A percentile compares a stretch with the other conserved stretches of the same genome.
phyloP scores from a whole-genome alignment of 208 protist genomes.

The Acanthamoeba sp. region DNA sequence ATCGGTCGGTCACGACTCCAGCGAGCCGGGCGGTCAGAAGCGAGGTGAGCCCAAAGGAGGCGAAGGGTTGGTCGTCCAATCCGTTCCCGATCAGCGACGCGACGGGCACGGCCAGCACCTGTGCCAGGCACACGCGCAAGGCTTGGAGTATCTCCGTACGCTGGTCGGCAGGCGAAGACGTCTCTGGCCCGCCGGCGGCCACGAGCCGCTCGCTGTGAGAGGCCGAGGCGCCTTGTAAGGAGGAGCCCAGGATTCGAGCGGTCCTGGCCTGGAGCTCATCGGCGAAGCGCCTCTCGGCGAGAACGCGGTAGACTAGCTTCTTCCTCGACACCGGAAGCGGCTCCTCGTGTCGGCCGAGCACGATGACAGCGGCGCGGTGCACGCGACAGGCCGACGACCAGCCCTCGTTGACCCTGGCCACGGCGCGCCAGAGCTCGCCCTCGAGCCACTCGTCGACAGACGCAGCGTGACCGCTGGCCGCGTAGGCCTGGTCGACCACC shows the following conservation, averaged over 20 bases:
- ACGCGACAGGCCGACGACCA: neutral
- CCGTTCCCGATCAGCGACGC: neutral
- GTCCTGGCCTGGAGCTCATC: conserved; percentile 6
- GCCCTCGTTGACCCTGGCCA: conserved; percentile 38
- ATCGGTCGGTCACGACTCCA: neutral
- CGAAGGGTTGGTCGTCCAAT: conserved; percentile 4
- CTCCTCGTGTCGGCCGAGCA: conserved; percentile 25
- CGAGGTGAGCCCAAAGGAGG: conserved; percentile 56
- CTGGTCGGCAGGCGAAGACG: too few species aligned
- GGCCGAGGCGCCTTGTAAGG: neutral
- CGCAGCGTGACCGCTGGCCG: neutral
- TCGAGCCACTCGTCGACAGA: neutral
- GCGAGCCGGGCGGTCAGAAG: conserved; percentile 19
- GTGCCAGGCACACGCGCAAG: conserved; percentile 36
- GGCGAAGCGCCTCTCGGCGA: conserved; percentile 56
- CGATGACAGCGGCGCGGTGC: conserved; percentile 15
- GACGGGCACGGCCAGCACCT: conserved; percentile 24
- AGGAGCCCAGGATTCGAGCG: neutral
- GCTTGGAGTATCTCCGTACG: neutral
- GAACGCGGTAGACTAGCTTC: conserved; percentile 41
- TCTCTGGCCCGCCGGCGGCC: too few species aligned
- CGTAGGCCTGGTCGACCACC: neutral
- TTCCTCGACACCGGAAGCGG: conserved; percentile 34
- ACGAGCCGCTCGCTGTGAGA: too few species aligned
- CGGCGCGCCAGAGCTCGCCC: neutral